phyloP scores from a whole-genome alignment of 1,284 basidiomycete genomes.

The Mycena citricolor region DNA sequence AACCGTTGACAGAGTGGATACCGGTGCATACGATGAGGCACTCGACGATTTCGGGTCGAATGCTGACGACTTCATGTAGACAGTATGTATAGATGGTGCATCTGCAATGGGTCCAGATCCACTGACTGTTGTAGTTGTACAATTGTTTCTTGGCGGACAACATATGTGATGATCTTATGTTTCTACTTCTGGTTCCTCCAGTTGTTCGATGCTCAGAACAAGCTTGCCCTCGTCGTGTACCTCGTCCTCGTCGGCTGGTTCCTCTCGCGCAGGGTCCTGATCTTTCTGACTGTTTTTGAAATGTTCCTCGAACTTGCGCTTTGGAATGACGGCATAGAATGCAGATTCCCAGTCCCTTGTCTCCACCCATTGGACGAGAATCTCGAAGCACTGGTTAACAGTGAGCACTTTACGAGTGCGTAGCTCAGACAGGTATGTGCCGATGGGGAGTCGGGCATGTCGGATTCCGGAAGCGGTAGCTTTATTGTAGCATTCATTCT shows the following conservation, averaged over 20 bases:
- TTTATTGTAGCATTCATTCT: conserved; percentile 91
- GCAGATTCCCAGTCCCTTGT: conserved; percentile 81
- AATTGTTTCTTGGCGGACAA: no score
- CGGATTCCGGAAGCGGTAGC: conserved; percentile 74
- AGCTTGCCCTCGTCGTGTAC: conserved; percentile 6
- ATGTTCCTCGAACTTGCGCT: conserved; percentile 74
- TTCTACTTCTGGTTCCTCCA: no score
- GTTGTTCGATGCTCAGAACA: conserved; percentile 17
- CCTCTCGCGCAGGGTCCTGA: conserved; percentile 25
- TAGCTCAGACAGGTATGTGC: conserved; percentile 79
- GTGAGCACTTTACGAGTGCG: conserved; percentile 94
- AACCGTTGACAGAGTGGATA: conserved; percentile 59
- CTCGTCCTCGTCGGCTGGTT: neutral
- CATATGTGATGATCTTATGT: no score
- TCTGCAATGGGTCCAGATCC: no score
- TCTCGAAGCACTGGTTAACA: conserved; percentile 96
- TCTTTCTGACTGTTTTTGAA: conserved; percentile 25
- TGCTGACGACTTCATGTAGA: conserved; percentile 74
- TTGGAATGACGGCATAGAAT: conserved; percentile 84
- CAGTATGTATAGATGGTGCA: no score
- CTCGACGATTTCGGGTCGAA: conserved; percentile 79
- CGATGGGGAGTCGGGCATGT: conserved; percentile 91
- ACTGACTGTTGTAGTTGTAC: no score
- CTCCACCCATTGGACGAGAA: conserved; percentile 88
- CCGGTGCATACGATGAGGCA: conserved; percentile 78